Evolutionary conservation across 352 stramenopile species (phyloP), one percentile per base, ranked within the genome.

Genomic region (Phytophthora pinifolia): DNA sequence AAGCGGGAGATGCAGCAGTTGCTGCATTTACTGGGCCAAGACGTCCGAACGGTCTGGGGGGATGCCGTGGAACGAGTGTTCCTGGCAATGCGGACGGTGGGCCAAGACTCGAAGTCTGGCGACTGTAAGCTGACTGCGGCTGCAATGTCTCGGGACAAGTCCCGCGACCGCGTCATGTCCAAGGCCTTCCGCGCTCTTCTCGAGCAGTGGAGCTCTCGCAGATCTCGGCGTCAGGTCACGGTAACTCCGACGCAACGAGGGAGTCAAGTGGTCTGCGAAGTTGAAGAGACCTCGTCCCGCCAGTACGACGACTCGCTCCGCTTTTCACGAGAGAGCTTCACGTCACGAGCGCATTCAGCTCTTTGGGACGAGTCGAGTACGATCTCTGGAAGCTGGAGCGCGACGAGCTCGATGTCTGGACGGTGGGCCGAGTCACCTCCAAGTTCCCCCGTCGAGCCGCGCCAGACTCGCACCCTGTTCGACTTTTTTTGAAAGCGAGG

Each of bases 1-100:
- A 76, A 76, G 48, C 39, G 31, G 9, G 59, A 76, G 36, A 73
- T 76, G 67, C 53, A 56, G 41, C 53, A 70, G 17, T 38, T 76
- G 38, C 31, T 73, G 14, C 44, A 62, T 14, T 12, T 72, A 9
- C 43, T 76, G 3, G 59, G 60, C 0, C 49, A 41, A 12, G 44
- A 67, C 9, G 44, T 70, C 1, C 59, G 61, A 42, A 44, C 33
- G 20, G 54, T 76, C 3, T 76, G 67, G 67, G 7, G 39, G 20
- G 59, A 72, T 12, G 56, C 63, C 3, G 38, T 73, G 5, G 51
- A 71, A 31, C 46, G 61, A 6, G 61, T 74, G 4, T 74, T 74
- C 36, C 14, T 13, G 36, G 22, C 65, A 18, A 74, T 71, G 65
- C 51, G 59, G 41, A 25, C 33, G 3, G 29, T n/a, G 8, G 22